Evolutionary conservation across 2,329 filamentous ascomycete species (phyloP).

Genomic region (Fusarium lateritium): DNA sequence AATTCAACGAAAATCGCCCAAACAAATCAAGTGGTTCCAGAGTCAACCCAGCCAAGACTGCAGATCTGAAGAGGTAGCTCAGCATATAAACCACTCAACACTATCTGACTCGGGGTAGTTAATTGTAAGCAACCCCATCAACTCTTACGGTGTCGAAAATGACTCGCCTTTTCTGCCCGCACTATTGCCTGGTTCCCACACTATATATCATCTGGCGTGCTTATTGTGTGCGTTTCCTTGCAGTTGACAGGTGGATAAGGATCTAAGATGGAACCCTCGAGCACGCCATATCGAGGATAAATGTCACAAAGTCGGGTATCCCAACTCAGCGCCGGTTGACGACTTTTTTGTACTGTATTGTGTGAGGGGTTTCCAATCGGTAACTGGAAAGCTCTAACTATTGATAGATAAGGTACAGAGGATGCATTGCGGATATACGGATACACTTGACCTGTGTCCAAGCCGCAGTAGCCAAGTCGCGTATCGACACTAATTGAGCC

Average conservation of each 20-base stretch:
- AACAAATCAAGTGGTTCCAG: background rate
- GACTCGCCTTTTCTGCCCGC: background rate
- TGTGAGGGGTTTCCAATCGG: background rate
- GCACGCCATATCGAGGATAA: constrained; percentile 41
- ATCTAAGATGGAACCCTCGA: constrained; percentile 22
- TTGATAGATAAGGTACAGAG: no score
- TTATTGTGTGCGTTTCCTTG: constrained; percentile 28
- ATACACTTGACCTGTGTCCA: no score
- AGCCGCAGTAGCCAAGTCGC: no score
- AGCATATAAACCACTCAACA: constrained; percentile 1
- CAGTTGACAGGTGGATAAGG: constrained; percentile 22
- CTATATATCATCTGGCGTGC: constrained; percentile 7
- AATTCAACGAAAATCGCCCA: no score
- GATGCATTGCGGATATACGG: no score
- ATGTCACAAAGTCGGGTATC: constrained; percentile 40
- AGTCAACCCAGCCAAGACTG: background rate
- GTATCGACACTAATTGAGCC: no score
- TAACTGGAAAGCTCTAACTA: no score
- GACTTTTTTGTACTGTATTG: constrained; percentile 30
- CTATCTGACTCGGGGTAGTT: no score
- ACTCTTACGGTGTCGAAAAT: constrained; percentile 16
- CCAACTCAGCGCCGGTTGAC: constrained; percentile 21
- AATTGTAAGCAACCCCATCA: constrained; percentile 5
- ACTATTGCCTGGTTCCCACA: background rate
- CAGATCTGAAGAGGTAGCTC: background rate